Percentiles rank a stretch among this genome's conserved stretches.
These are phyloP conservation scores for Aspergillus spinulosporus DNA, from an alignment of 2,329 filamentous ascomycete species.

Conservation along the genomic window DNA sequence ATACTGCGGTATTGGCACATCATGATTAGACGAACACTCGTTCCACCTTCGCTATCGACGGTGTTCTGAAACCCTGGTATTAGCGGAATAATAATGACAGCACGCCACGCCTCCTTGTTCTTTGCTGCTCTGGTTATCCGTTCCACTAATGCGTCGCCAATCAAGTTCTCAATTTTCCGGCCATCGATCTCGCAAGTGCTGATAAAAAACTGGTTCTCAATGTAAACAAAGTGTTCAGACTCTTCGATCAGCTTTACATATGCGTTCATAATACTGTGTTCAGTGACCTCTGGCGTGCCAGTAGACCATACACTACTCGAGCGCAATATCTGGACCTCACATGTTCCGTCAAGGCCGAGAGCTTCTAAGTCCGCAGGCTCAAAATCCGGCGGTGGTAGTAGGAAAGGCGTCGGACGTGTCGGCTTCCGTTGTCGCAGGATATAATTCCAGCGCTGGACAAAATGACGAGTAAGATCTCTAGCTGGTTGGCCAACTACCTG, in stretches of 20 bases:
- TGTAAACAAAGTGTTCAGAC: slow-evolving; percentile 96
- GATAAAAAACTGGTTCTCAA: slow-evolving; percentile 98
- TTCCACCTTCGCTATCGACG: slow-evolving; percentile 89
- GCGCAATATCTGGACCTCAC: slow-evolving; percentile 91
- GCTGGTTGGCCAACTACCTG: slow-evolving; percentile 96
- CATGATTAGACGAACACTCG: slow-evolving; percentile 91
- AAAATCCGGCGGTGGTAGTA: slow-evolving; percentile 91
- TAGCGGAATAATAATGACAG: slow-evolving; percentile 84
- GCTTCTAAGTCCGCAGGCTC: slow-evolving; percentile 80
- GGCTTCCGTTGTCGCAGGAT: slow-evolving; percentile 89
- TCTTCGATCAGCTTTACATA: slow-evolving; percentile 94
- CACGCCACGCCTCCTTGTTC: slow-evolving; percentile 86
- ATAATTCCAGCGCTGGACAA: slow-evolving; percentile 98
- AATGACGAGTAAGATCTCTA: slow-evolving; percentile 89
- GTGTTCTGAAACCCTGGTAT: slow-evolving; percentile 98
- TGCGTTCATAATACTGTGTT: slow-evolving; percentile 93
- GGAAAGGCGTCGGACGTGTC: slow-evolving; percentile 86
- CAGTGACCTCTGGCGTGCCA: slow-evolving; percentile 78
- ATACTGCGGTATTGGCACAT: slow-evolving; percentile 97
- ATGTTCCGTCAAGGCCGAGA: slow-evolving; percentile 87
- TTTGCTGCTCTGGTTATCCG: slow-evolving; percentile 81
- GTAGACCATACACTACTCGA: slow-evolving; percentile 91
- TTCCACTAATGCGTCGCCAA: slow-evolving; percentile 91
- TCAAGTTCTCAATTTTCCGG: slow-evolving; percentile 84
- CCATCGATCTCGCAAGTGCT: slow-evolving; percentile 87